Base-by-base conservation (phyloP, 805 yeast species). In the Lipomyces orientalis region DNA sequence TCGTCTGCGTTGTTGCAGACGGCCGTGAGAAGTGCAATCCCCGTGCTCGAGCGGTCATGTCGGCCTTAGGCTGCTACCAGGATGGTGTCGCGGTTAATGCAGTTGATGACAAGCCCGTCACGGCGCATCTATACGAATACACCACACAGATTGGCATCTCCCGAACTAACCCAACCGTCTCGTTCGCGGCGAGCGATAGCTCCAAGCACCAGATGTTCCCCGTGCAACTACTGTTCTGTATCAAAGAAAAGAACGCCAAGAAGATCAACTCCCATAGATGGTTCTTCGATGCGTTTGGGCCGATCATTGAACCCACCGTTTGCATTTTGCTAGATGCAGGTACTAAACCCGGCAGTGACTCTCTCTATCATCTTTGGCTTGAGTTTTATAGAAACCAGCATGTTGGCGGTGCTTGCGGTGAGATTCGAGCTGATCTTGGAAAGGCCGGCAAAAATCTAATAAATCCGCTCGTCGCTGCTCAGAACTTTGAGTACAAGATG, bases 331-430 rank as follows among this genome's bases (percentile, higher is more conserved):
- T 95, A 62, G 98, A 95, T 79, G 97, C 97, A 29, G 99, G 99
- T 74, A 94, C 99, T 0, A 89, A 89, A 77, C 97, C 98, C 1
- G 86, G 90, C 4, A 85, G 86, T 69, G 91, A 90, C 72, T 89
- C 98, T 1, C 86, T 94, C 61, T 93, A 91, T 77, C 90, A 91
- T 73, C 80, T 95, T 65, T 94, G 99, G 99, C 88, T 88, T 77
- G 86, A 93, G 54, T 95, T 94, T 76, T 87, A 86, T 69, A 83
- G 82, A 68, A 84, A 88, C 73, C 89, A 92, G 1, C 85, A 87
- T 63, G 96, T 94, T 25, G 99, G 97, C 1, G 99, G 99, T 52
- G 97, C 98, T 1, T 94, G 99, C 86, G 99, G 99, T 64, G 98
- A 95, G 77, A 94, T 95, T 79, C 89, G 87, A 71, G 96, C 95